phyloP scores from a whole-genome alignment of 306 rosid species.

The Dicorynia guianensis region DNA sequence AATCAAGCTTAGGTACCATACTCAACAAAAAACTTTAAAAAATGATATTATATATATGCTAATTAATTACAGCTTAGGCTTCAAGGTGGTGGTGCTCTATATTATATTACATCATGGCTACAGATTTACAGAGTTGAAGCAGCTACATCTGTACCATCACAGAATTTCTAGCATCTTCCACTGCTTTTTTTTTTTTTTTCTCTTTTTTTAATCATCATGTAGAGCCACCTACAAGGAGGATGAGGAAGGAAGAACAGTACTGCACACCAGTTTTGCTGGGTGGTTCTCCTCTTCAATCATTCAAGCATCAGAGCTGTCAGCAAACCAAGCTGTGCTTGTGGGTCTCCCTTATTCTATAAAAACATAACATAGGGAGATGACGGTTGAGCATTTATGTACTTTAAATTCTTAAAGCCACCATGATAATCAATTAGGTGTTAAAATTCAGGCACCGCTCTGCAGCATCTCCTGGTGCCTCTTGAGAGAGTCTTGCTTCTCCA shows the following conservation, averaged over 20 bases:
- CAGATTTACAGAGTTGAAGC: background rate
- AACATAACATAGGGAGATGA: background rate
- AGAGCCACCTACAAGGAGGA: background rate
- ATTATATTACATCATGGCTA: background rate
- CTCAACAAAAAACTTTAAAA: background rate
- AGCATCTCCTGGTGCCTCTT: conserved; percentile 61
- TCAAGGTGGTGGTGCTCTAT: background rate
- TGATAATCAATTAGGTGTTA: background rate
- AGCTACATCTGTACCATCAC: conserved; percentile 1
- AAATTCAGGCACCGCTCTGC: conserved; percentile 36
- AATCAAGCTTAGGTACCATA: background rate
- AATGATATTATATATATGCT: background rate
- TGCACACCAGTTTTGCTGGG: background rate
- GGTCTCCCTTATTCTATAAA: background rate
- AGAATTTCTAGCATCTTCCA: background rate
- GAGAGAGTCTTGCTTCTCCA: conserved; percentile 72
- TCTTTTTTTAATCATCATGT: too few relatives aligned
- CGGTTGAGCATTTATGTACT: background rate
- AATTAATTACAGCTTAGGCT: background rate
- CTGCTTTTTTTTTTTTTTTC: too few relatives aligned
- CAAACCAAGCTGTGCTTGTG: background rate
- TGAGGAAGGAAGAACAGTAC: background rate
- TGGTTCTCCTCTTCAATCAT: background rate
- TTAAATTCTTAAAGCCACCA: background rate
- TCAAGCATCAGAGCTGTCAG: background rate